Evolutionary conservation across 768 basidiomycete species (phyloP), one percentile per base, ranked within the genome.

Genomic region (Podaxis rugospora): DNA sequence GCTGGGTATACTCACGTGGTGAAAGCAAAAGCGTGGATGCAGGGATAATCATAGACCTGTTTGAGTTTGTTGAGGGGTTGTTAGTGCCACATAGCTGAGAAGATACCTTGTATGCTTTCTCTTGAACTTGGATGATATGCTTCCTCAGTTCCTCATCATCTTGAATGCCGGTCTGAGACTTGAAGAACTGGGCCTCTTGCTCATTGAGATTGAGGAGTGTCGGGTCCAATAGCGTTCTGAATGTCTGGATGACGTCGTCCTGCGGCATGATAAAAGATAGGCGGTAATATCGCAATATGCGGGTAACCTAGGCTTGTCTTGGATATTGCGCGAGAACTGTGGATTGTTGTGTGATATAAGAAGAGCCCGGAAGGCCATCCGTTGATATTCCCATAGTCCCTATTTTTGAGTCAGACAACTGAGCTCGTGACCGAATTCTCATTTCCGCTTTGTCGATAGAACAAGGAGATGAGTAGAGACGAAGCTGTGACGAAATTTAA

Each of bases 61-160:
- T 67, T 70, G 1, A 75, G 75, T 1, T 1, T 72, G 56, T 69
- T n/a, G 71, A 62, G 16, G 66, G 63, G 25, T 11, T 13, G 11
- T 35, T 21, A 6, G 14, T 16, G 10, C 0, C 6, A n/a, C 1
- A 3, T 47, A 16, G 6, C 42, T 18, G 25, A 27, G 11, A 6
- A 59, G 23, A 16, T 51, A 51, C 57, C 46, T 66, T 44, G 59
- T 71, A 74, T 3, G 79, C 79, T 53, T 74, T 74, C 49, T 63
- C 64, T 60, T 79, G 78, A 5, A 78, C 72, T 0, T 58, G 59
- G 3, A 77, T 36, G n/a, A 80, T 73, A 65, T 80, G 79, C 9
- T 72, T 61, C 65, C 74, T 78, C 55, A 80, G 65, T 35, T 71
- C 70, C 4, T 71, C 65, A 1, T 76, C 72, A 57, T 78, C 73